phyloP scores from a whole-genome alignment of 2,329 filamentous ascomycete species.

The Cercospora sojina region DNA sequence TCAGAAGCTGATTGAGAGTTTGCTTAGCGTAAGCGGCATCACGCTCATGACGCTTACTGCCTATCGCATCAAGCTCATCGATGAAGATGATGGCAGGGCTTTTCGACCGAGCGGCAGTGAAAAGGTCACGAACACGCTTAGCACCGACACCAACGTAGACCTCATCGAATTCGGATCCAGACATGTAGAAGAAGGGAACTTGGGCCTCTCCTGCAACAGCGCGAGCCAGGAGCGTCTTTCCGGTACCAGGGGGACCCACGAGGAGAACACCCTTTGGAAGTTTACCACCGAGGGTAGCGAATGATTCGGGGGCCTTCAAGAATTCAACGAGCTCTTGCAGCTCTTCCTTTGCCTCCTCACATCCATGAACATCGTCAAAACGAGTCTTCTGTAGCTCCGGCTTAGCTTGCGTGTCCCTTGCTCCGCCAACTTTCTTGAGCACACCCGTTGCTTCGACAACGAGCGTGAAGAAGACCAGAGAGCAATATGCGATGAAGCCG shows the following conservation, averaged over 20 bases:
- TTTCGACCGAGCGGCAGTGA: conserved; percentile 76
- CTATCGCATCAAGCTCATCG: conserved; percentile 91
- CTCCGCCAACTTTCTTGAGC: conserved; percentile 72
- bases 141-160: conserved; percentile 96
- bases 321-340: conserved; percentile 97
- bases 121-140: conserved; percentile 94
- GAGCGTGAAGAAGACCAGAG: conserved; percentile 75
- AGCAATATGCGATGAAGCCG: conserved; percentile 73
- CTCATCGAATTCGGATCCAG: conserved; percentile 96
- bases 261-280: conserved; percentile 94
- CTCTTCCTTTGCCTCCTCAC: conserved; percentile 97
- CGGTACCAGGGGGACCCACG: conserved; percentile 92
- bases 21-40: conserved; percentile 96
- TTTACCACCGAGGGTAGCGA: conserved; percentile 91
- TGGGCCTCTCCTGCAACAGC: conserved; percentile 96
- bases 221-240: conserved; percentile 92
- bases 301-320: conserved; percentile 86
- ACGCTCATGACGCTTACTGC: conserved; percentile 85
- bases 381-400: conserved; percentile 88
- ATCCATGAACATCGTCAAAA: conserved; percentile 93
- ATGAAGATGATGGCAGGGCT: conserved; percentile 93
- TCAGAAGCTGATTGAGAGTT: conserved; percentile 93
- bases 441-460: conserved; percentile 77
- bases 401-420: conserved; percentile 78
- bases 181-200: conserved; percentile 99